phyloP scores from a whole-genome alignment of 306 rosid genomes.

The Vicia faba region DNA sequence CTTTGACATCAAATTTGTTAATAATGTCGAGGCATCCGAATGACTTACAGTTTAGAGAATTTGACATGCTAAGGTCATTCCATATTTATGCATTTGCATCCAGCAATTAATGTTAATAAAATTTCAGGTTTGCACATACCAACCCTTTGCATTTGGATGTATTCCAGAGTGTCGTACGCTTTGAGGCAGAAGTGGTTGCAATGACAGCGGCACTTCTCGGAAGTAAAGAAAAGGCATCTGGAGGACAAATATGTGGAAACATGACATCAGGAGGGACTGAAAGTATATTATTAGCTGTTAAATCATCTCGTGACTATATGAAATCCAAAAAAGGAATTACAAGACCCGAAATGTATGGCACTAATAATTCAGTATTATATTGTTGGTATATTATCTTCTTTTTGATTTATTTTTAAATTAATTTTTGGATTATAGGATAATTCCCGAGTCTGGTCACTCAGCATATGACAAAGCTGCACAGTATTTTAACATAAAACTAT shows the following conservation, averaged over 20 bases:
- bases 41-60: constrained; percentile 5
- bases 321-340: constrained; percentile 75
- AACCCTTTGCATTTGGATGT: constrained; percentile 96
- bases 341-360: constrained; percentile 83
- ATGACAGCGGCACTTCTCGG: constrained; percentile 94
- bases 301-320: constrained; percentile 95
- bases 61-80: constrained; percentile 24
- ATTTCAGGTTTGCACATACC: constrained; percentile 94
- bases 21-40: constrained; percentile 28
- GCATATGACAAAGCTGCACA: constrained; percentile 98
- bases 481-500: constrained; percentile 87
- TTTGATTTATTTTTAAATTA: constrained; percentile 26
- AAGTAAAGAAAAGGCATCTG: constrained; percentile 73
- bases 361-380: constrained; percentile 25
- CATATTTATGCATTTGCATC: constrained; percentile 22
- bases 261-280: constrained; percentile 99
- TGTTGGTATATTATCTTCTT: constrained; percentile 25
- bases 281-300: constrained; percentile 88
- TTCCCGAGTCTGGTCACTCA: constrained; percentile 91
- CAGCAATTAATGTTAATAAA: constrained; percentile 31
- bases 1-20: constrained; percentile 5
- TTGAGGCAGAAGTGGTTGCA: constrained; percentile 94
- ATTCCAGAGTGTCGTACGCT: constrained; percentile 76
- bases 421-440: constrained; percentile 61
- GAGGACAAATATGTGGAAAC: constrained; percentile 92